phyloP scores from a whole-genome alignment of 768 basidiomycete species.

The Macrocybe gigantea region DNA sequence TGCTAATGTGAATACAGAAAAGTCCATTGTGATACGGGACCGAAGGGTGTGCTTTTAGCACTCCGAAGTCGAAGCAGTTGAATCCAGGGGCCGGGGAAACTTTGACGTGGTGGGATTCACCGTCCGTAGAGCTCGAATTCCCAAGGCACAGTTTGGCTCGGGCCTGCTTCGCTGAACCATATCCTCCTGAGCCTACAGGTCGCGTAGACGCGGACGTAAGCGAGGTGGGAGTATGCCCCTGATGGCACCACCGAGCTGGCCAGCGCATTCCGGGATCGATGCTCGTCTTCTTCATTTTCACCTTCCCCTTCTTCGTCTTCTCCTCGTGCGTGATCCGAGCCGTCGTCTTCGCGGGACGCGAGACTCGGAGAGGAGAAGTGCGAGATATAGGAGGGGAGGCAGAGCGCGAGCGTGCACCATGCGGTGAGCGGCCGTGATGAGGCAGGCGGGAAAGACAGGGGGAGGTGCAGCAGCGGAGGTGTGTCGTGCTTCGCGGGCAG shows the following conservation, averaged over 20 bases:
- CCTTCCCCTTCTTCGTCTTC: conserved; percentile 6
- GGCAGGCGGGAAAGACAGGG: conserved; percentile 54
- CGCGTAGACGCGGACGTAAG: conserved; percentile 73
- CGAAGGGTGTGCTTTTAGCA: no score
- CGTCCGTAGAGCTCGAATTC: conserved; percentile 63
- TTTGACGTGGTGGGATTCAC: no score
- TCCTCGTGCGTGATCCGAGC: no score
- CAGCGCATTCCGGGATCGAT: conserved; percentile 9
- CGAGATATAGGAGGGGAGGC: conserved; percentile 53
- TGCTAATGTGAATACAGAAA: no score
- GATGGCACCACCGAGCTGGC: conserved; percentile 30
- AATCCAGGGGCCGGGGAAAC: no score
- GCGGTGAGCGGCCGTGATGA: conserved; percentile 57
- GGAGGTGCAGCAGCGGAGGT: conserved; percentile 65
- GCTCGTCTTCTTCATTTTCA: conserved; percentile 13
- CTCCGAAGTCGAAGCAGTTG: no score
- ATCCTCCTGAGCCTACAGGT: conserved; percentile 72
- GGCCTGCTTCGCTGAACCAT: conserved; percentile 62
- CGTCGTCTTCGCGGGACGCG: conserved; percentile 7
- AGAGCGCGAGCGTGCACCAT: conserved; percentile 62
- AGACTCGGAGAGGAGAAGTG: conserved; percentile 52
- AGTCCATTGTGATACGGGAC: no score
- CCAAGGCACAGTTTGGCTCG: conserved; percentile 56
- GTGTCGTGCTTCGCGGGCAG: conserved; percentile 21
- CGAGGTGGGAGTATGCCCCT: conserved; percentile 57